These are phyloP conservation scores for Ananas comosus DNA, from an alignment of 176 grass and related monocot species.

Conservation along the genomic window DNA sequence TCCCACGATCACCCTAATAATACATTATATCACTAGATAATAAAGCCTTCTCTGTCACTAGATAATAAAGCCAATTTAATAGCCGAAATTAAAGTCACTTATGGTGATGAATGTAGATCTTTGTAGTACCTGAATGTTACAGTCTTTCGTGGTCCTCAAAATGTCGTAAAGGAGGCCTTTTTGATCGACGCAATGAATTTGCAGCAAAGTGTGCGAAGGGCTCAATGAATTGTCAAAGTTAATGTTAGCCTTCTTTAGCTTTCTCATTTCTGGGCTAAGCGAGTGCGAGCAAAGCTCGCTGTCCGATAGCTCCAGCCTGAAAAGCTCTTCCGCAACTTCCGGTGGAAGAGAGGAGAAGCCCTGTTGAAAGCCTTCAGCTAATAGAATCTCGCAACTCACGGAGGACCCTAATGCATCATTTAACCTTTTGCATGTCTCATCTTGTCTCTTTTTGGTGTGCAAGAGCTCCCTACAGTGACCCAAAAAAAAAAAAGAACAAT, in stretches of 20 bases:
- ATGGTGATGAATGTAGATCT: neutral
- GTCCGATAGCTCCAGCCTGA: constrained; percentile 64
- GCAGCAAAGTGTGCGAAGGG: constrained; percentile 55
- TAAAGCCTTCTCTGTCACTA: neutral
- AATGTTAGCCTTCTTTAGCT: constrained; percentile 47
- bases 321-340: constrained; percentile 49
- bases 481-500: neutral
- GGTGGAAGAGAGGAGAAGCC: constrained; percentile 84
- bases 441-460: constrained; percentile 66
- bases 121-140: constrained; percentile 52
- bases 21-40: no score
- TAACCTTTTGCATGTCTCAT: constrained; percentile 51
- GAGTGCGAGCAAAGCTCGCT: constrained; percentile 40
- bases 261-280: constrained; percentile 56
- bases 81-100: neutral
- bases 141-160: constrained; percentile 79
- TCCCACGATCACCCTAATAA: no score
- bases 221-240: constrained; percentile 79
- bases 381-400: constrained; percentile 57
- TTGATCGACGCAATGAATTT: constrained; percentile 81
- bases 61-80: neutral
- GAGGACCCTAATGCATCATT: constrained; percentile 43
- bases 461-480: constrained; percentile 65
- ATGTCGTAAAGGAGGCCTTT: constrained; percentile 98
- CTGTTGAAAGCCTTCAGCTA: constrained; percentile 66